A percentile compares a stretch with the other conserved stretches of the same genome.
Evolutionary conservation across 2,329 filamentous ascomycete genomes (phyloP).

Genomic region (Leptographium procerum): DNA sequence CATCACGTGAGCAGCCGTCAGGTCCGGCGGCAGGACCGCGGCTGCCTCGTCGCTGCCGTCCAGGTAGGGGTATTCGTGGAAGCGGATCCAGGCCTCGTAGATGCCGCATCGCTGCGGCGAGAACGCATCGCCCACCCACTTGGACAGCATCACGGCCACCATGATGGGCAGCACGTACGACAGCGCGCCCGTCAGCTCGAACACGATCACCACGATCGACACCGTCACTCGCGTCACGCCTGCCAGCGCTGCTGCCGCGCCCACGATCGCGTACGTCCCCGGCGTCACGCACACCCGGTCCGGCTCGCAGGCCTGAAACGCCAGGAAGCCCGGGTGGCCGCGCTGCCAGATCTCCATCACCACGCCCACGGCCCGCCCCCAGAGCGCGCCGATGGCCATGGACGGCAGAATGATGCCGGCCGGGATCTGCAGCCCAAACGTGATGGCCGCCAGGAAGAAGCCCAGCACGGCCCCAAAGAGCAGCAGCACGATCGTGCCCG

Average conservation of each 20-base stretch:
- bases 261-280: slow-evolving; percentile 92
- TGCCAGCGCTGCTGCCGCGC: slow-evolving; percentile 84
- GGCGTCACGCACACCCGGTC: slow-evolving; percentile 84
- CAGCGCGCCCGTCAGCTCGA: slow-evolving; percentile 90
- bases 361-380: slow-evolving; percentile 80
- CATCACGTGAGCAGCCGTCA: slow-evolving; percentile 82
- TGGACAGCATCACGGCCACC: slow-evolving; percentile 96
- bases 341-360: slow-evolving; percentile 80
- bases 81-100: slow-evolving; percentile 95
- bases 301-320: slow-evolving; percentile 72
- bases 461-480: slow-evolving; percentile 73
- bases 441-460: slow-evolving; percentile 74
- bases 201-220: slow-evolving; percentile 98
- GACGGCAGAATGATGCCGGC: slow-evolving; percentile 93
- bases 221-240: slow-evolving; percentile 95
- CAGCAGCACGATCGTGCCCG: slow-evolving; percentile 71
- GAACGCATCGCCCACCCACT: slow-evolving; percentile 96
- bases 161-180: slow-evolving; percentile 97
- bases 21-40: slow-evolving; percentile 41
- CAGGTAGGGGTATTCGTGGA: slow-evolving; percentile 90
- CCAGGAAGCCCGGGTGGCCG: slow-evolving; percentile 62
- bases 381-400: slow-evolving; percentile 88
- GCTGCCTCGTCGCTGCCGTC: slow-evolving; percentile 69
- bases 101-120: slow-evolving; percentile 85
- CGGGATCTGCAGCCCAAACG: slow-evolving; percentile 88